These are phyloP conservation scores for Tolypocladium inflatum DNA, from an alignment of 2,329 filamentous ascomycete species.

Conservation along the genomic window DNA sequence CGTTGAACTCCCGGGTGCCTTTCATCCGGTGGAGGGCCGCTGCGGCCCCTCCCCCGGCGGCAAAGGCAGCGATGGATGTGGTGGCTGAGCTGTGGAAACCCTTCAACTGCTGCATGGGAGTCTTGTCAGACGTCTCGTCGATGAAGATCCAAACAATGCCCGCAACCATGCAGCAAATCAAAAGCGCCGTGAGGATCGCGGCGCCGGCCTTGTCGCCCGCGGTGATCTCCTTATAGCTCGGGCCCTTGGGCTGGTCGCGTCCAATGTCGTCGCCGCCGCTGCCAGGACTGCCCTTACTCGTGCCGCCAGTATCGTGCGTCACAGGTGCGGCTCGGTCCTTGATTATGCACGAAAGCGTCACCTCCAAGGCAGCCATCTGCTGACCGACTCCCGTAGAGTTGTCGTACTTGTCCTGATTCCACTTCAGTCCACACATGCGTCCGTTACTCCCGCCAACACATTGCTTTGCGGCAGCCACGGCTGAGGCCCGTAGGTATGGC, in stretches of 20 bases:
- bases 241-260: constrained; percentile 18
- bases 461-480: constrained; percentile 45
- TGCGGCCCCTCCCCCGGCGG: constrained; percentile 12
- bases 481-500: constrained; percentile 43
- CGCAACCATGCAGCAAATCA: constrained; percentile 44
- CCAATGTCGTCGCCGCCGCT: constrained; percentile 38
- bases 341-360: constrained; percentile 53
- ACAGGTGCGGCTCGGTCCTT: constrained; percentile 29
- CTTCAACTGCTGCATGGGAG: constrained; percentile 20
- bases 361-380: constrained; percentile 60
- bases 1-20: constrained; percentile 6
- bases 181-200: constrained; percentile 49
- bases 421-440: constrained; percentile 51
- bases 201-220: constrained; percentile 60
- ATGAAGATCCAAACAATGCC: constrained; percentile 39
- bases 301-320: constrained; percentile 47
- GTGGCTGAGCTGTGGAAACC: constrained; percentile 12
- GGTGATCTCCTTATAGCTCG: constrained; percentile 24
- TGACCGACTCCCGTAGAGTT: constrained; percentile 55
- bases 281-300: constrained; percentile 35
- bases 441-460: constrained; percentile 48
- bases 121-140: constrained; percentile 34
- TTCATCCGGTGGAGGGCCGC: constrained; percentile 10
- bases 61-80: constrained; percentile 11
- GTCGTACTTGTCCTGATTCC: constrained; percentile 48